Base-by-base conservation (phyloP, 352 stramenopile species). In the Pythium sp. region DNA sequence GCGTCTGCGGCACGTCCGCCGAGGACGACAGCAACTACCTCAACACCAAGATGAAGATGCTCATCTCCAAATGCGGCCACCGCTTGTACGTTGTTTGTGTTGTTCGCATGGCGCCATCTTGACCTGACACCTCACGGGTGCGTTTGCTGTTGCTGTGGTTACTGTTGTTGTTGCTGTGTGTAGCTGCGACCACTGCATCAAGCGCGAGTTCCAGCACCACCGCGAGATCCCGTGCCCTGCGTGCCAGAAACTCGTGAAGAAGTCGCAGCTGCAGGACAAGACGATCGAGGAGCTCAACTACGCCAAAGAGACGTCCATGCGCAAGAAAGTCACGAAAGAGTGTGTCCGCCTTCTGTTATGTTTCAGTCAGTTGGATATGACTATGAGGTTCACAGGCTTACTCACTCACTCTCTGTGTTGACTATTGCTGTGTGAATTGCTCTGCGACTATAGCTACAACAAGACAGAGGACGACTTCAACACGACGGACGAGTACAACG, bases 1-100 rank as follows among this genome's bases (percentile, higher is more conserved):
- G 88, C 78, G 88, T 95, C 46, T 96, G 88, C 75, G 87, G 88
- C 70, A 96, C 88, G 69, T 92, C 85, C 26, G 77, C 77, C 36
- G 86, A 96, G 64, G 87, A 95, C 64, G 87, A 96, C 76, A 86
- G 77, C 72, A 96, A 96, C 74, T 90, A 93, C 69, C 84, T 96
- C 65, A 96, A 96, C 75, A 96, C 87, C 22, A 94, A 93, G 76
- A 96, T 96, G 89, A 96, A 95, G 75, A 94, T 96, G 84, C 86
- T 94, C 67, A 96, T 96, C 74, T 95, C 89, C 62, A 95, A 96
- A 75, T 96, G 89, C 56, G 87, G 89, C 62, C 89, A 96, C 67
- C 87, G 87, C 75, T 95, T 94, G 89, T 96, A 78, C 70, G 89
- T 89, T 30, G 12, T 59, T 51, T 43, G 62, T 28, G 18, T 64